Evolutionary conservation across 1,284 basidiomycete genomes (phyloP), one percentile per base, ranked within the genome.

Genomic region (Afroboletus lepidellus): DNA sequence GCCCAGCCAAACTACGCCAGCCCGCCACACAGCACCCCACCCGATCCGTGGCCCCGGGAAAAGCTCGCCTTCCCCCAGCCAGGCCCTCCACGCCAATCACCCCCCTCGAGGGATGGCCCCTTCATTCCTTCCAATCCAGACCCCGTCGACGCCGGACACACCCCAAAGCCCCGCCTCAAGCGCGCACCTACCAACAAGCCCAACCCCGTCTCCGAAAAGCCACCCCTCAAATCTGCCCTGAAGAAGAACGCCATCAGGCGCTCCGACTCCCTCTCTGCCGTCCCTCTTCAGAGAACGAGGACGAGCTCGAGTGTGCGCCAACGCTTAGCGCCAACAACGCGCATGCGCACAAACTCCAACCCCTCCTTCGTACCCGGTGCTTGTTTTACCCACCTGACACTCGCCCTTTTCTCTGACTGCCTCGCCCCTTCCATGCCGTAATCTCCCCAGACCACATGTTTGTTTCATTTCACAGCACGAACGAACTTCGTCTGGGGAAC

Each of bases 161-260:
- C 57, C 6, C 58, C 62, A 2, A 62, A 56, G 16, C n/a, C 63
- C 13, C 67, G 58, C 33, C 34, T 42, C 41, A 69, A 67, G 48
- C 69, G 66, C n/a, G 48, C 51, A 36, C 37, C 50, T 30, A 57
- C 65, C 16, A 25, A 47, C 45, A 60, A 48, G 33, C 48, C 59
- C 21, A 56, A 50, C 30, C 55, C 50, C n/a, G 9, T 57, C 24
- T 55, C 62, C 2, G 68, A 71, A 50, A 70, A 64, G 33, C 62
- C 65, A 0, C 73, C 74, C 3, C 70, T 81, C 42, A 85, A 77
- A 69, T 80, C 85, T 27, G 84, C 82, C 0, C 66, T 88, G 65
- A 87, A 83, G 67, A 83, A 77, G 56, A 67, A 57, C 48, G 51
- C 34, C 5, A 15, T 58, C 44, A 60, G 57, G 42, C 67, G 63